phyloP scores from a whole-genome alignment of 306 rosid genomes.

The Rubus parviflorus region DNA sequence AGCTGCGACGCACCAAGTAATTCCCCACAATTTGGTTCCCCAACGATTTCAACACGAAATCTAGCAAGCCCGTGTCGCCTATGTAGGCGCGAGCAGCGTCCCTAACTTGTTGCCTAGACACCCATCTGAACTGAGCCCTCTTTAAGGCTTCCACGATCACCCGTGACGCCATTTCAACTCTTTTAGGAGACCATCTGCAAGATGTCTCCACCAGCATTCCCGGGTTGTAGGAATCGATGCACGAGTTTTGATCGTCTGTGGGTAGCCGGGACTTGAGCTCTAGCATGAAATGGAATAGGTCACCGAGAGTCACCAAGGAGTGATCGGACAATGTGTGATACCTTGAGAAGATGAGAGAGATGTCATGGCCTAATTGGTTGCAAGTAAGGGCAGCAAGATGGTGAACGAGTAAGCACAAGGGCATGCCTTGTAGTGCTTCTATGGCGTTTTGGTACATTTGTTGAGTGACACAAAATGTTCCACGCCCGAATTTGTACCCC shows the following conservation, averaged over 20 bases:
- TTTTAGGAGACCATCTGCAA: constrained; percentile 82
- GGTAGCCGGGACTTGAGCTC: constrained; percentile 75
- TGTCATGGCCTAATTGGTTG: constrained; percentile 36
- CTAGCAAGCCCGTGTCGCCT: constrained; percentile 76
- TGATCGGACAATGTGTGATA: constrained; percentile 72
- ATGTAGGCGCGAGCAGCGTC: constrained; percentile 72
- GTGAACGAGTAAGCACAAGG: constrained; percentile 52
- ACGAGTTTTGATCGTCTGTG: constrained; percentile 31
- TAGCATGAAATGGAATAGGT: constrained; percentile 66
- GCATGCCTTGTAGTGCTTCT: constrained; percentile 65
- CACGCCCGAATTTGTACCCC: constrained; percentile 80
- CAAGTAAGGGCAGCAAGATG: constrained; percentile 32
- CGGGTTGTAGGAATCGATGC: constrained; percentile 30
- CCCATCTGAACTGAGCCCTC: constrained; percentile 58
- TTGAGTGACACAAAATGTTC: constrained; percentile 61
- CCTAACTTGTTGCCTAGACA: constrained; percentile 84
- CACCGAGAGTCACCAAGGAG: constrained; percentile 63
- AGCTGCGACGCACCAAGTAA: constrained; percentile 68
- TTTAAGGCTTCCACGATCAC: constrained; percentile 68
- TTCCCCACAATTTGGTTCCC: constrained; percentile 77
- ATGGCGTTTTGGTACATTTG: constrained; percentile 66
- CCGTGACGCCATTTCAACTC: constrained; percentile 69
- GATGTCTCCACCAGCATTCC: constrained; percentile 42
- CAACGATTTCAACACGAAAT: constrained; percentile 72
- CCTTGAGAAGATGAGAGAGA: constrained; percentile 56